Evolutionary conservation across 176 grass and related monocot genomes (phyloP), one percentile per base, ranked within the genome.

Genomic region (Metroxylon sagu): DNA sequence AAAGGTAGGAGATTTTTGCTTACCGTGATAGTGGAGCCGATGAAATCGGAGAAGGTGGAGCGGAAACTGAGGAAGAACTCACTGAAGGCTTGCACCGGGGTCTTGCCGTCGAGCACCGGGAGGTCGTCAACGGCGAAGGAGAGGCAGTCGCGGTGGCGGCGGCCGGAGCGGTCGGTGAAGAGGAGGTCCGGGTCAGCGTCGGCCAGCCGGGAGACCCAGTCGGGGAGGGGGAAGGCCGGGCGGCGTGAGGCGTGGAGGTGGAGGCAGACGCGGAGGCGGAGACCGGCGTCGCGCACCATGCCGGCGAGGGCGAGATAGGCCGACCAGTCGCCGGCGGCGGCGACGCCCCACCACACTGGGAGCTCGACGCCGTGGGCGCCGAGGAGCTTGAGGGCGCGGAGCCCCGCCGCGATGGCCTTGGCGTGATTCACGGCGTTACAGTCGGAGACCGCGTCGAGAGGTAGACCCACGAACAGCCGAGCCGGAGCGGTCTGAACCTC

Each of bases 341-440:
- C 77, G 55, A 87, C 80, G 2, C 83, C 74, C 92, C 92, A 96
- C 50, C 76, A 96, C 48, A 90, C 71, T 1, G 87, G 92, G 35
- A 96, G 71, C 57, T 96, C 92, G n/a, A 90, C 92, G 60, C 92
- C 92, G 26, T 80, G 59, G 15, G 65, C 92, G 30, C 87, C 86
- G 2, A 90, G 78, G 43, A 96, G 87, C 49, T 83, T 64, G 0
- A 96, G 71, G 10, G 92, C 87, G 0, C 92, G 86, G 4, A 96
- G 63, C 18, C 86, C 92, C 3, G 80, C 77, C 7, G 61, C 65
- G 14, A 96, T 69, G 57, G 75, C 92, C 73, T 48, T 71, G 25
- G 67, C 56, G 29, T 80, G 71, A 72, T 85, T 96, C 18, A 85
- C 76, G 60, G 57, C 19, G 17, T 72, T 14, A 61, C 57, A 61